These are phyloP conservation scores for Ceratocystis ficicola DNA, from an alignment of 2,329 filamentous ascomycete species.

Conservation along the genomic window DNA sequence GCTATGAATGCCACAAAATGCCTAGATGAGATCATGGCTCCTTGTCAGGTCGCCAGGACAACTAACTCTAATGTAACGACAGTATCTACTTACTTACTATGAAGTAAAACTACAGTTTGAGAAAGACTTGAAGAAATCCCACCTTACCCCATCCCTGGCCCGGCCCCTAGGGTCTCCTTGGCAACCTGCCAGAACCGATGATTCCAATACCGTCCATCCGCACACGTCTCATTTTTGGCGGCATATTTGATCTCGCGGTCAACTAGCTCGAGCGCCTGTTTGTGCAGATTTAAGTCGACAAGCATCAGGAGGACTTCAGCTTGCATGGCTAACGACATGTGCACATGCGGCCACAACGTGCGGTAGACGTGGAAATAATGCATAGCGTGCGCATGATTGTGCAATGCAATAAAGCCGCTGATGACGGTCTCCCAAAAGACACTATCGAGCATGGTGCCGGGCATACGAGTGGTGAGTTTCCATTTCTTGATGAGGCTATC, in stretches of 20 bases:
- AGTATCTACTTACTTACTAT: no score
- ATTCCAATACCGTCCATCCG: constrained; percentile 32
- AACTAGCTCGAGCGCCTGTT: constrained; percentile 30
- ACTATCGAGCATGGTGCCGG: constrained; percentile 35
- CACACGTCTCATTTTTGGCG: constrained; percentile 23
- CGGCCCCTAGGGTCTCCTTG: constrained; percentile 26
- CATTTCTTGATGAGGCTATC: constrained; percentile 48
- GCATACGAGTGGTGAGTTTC: constrained; percentile 29
- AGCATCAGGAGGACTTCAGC: constrained; percentile 33
- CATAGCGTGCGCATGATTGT: constrained; percentile 38
- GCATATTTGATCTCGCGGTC: constrained; percentile 24
- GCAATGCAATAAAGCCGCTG: constrained; percentile 48
- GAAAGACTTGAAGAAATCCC: neutral
- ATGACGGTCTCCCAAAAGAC: constrained; percentile 61
- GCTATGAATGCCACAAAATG: no score
- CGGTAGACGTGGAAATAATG: constrained; percentile 35
- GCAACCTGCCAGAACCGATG: constrained; percentile 42
- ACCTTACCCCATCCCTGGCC: neutral
- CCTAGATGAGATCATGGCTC: no score
- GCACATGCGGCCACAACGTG: constrained; percentile 34
- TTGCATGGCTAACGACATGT: constrained; percentile 33
- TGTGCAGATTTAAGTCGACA: constrained; percentile 25
- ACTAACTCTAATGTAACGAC: no score
- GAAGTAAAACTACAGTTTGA: no score
- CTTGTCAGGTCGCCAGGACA: no score